Conservation (phyloP, 2,329 filamentous ascomycete species). For the Ophiostoma sp. region DNA sequence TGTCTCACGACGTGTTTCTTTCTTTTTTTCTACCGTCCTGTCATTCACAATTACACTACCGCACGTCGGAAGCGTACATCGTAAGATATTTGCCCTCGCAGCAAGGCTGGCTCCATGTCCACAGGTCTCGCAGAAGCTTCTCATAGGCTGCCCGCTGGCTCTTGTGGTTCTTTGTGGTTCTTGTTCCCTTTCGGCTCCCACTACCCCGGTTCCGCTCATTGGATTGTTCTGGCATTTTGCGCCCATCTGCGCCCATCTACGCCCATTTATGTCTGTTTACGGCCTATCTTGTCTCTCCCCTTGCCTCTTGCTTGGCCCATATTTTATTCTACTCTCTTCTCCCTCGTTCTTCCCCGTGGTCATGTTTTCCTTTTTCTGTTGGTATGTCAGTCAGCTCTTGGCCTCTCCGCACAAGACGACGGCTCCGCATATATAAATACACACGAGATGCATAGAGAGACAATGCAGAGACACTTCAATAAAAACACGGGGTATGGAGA, state of each 20-base stretch:
- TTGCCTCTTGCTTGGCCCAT: not conserved
- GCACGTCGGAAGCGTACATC: not conserved
- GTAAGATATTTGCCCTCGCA: not conserved
- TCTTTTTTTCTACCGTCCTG: not conserved
- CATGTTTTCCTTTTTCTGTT: not conserved
- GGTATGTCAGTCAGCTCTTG: not conserved
- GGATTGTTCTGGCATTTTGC: not conserved
- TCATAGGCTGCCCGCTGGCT: not conserved
- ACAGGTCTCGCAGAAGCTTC: not conserved
- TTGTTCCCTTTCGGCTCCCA: not conserved
- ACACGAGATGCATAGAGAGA: not conserved
- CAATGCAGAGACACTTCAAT: not conserved
- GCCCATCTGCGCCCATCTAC: not conserved
- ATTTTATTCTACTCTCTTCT: not conserved
- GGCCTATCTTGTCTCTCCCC: not conserved
- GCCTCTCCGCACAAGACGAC: constrained; percentile 6
- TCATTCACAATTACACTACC: not conserved
- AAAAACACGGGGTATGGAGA: constrained; percentile 7
- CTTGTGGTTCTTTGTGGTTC: not conserved
- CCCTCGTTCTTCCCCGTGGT: not conserved
- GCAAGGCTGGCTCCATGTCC: not conserved
- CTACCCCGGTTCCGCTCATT: constrained; percentile 5
- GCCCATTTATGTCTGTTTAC: not conserved
- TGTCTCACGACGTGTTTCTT: not conserved
- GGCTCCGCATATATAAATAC: constrained; percentile 6